Base-by-base conservation (phyloP, 1,139 yeast species). In the Yamadazyma taylorii region DNA sequence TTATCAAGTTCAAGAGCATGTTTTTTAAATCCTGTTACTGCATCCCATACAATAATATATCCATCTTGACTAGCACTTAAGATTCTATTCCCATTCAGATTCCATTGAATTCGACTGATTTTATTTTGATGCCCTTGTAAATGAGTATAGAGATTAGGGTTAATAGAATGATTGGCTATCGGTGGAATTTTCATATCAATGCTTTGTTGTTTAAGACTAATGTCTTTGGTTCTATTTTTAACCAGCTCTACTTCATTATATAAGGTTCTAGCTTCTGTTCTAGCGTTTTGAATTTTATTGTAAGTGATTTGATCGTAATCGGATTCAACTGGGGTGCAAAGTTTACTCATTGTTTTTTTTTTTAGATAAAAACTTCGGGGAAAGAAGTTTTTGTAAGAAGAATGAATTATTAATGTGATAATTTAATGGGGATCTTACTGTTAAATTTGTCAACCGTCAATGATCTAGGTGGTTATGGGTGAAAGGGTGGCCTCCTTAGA, bases 11-110 rank as follows among this genome's bases (percentile, higher is more conserved):
- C 73, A 13, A 89, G 77, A 1, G 89, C 89, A 43, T 81, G 79
- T 39, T 75, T 70, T 54, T 90, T 90, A 47, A 75, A 66, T 2
- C 92, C 92, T 1, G 87, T 77, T 2, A 75, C 66, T 0, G 89
- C 74, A 56, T 89, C 92, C 97, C 97, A 90, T 22, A 88, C 60
- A 33, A 90, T 70, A 69, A 88, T 71, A 53, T 78, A 85, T 2
- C 96, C 96, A 60, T 90, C 97, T 55, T 87, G 96, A 24, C 94
- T 81, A 0, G 89, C 88, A 31, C 89, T 79, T 9, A 88, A 62
- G 3, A 90, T 55, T 30, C 68, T 71, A 29, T 65, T 60, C 12
- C 86, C 77, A 51, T 85, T 83, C 1, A 66, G 55, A 35, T 81
- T 74, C 92, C 96, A 85, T 37, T 78, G 70, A 46, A 85, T 66